phyloP scores from a whole-genome alignment of 164 flowering plant genomes.

The Berberis thunbergii region DNA sequence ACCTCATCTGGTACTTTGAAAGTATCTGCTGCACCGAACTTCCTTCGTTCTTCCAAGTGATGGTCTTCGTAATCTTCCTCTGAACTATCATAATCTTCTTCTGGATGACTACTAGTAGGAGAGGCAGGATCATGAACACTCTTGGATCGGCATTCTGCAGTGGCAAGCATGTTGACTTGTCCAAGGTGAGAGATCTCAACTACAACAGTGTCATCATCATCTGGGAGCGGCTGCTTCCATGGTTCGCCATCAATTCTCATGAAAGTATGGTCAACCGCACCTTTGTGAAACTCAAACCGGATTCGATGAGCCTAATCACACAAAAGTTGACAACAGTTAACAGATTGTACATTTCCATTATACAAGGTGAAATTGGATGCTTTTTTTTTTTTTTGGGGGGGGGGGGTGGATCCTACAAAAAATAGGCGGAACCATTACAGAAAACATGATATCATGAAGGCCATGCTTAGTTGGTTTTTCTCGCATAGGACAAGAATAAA shows the following conservation, averaged over 20 bases:
- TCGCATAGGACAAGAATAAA: too few relatives aligned
- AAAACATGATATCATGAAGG: too few relatives aligned
- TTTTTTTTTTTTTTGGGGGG: too few relatives aligned
- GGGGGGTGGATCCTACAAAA: too few relatives aligned
- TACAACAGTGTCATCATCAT: conserved; percentile 62
- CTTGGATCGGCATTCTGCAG: conserved; percentile 39
- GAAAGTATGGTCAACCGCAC: conserved; percentile 59
- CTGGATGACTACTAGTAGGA: conserved; percentile 12
- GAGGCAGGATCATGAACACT: conserved; percentile 50
- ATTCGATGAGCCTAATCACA: conserved; percentile 48
- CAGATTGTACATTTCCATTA: background rate
- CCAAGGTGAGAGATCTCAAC: conserved; percentile 74
- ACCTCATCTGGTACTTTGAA: conserved; percentile 65
- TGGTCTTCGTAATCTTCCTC: conserved; percentile 31
- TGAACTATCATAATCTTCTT: conserved; percentile 26
- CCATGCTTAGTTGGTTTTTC: too few relatives aligned
- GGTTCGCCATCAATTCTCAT: conserved; percentile 99
- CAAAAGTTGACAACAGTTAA: background rate
- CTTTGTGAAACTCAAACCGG: conserved; percentile 80
- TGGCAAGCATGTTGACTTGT: conserved; percentile 86
- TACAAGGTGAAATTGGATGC: too few relatives aligned
- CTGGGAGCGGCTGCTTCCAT: conserved; percentile 94
- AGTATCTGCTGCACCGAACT: conserved; percentile 92
- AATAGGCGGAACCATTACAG: too few relatives aligned
- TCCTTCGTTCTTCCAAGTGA: conserved; percentile 39